A percentile compares a stretch with the other conserved stretches of the same genome.
Conservation (phyloP, 2,329 filamentous ascomycete species). For the Beauveria rudraprayagi region DNA sequence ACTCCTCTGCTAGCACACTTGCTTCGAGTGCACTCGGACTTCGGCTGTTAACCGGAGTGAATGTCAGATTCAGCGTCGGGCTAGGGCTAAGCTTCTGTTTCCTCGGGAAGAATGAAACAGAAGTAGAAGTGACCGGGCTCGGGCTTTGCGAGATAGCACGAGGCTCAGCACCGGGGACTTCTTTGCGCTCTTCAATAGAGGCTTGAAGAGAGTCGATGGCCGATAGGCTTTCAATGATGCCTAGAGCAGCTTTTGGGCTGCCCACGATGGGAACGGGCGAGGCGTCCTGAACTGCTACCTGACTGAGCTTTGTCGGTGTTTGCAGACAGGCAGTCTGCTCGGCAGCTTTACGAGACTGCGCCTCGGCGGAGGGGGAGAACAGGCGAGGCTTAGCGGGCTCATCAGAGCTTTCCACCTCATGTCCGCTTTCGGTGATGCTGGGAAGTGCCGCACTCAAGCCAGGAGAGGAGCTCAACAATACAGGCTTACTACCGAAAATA, state of each 20-base stretch:
- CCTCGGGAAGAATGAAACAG: neutral
- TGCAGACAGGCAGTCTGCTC: neutral
- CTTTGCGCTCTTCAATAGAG: neutral
- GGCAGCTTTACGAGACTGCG: neutral
- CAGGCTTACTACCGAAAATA: conserved; percentile 23
- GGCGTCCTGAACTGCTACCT: neutral
- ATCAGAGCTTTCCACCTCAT: neutral
- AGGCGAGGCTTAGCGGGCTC: neutral
- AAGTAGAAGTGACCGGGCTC: neutral
- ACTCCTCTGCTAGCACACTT: neutral
- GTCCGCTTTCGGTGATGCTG: conserved; percentile 4
- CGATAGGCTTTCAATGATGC: neutral
- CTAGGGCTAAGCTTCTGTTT: conserved; percentile 1
- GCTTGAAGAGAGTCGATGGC: neutral
- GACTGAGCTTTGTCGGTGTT: neutral
- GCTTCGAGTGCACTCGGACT: neutral
- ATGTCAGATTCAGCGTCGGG: conserved; percentile 16
- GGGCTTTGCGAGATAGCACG: neutral
- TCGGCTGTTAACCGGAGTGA: conserved; percentile 21
- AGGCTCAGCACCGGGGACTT: neutral
- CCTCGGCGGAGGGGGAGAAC: neutral
- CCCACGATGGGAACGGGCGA: neutral
- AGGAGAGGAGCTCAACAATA: conserved; percentile 5
- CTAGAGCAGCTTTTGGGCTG: neutral
- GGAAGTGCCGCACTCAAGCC: neutral